phyloP scores from a whole-genome alignment of 371 early-diverging fungal species.

The Mortierella sp. region DNA sequence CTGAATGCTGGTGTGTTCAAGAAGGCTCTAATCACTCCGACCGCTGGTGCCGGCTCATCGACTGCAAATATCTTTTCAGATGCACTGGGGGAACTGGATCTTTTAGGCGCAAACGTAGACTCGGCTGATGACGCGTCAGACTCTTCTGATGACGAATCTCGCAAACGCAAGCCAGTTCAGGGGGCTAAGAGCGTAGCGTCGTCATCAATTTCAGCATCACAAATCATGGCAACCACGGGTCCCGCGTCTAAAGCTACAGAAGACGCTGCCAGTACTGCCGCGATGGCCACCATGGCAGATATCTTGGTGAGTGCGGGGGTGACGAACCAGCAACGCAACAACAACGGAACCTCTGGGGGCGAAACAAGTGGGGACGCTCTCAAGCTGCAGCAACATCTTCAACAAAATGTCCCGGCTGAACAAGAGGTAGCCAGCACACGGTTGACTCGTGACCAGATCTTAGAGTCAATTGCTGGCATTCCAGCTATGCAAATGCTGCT shows the following conservation, averaged over 20 bases:
- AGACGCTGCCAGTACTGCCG: neutral
- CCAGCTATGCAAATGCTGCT: slow-evolving; percentile 33
- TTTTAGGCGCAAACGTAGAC: neutral
- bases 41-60: neutral
- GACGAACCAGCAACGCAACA: neutral
- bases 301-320: slow-evolving; percentile 19
- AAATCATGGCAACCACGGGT: neutral
- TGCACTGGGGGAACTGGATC: neutral
- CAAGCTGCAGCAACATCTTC: neutral
- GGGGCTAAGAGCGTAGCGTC: neutral
- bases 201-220: neutral
- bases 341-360: slow-evolving; percentile 3
- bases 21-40: slow-evolving; percentile 27
- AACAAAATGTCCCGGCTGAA: neutral
- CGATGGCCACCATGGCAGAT: slow-evolving; percentile 25
- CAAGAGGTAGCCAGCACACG: slow-evolving; percentile 16
- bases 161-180: neutral
- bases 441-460: slow-evolving; percentile 24
- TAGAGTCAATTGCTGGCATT: slow-evolving; percentile 32
- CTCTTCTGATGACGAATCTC: neutral
- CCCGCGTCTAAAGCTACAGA: slow-evolving; percentile 1
- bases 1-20: slow-evolving; percentile 21
- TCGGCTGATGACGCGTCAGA: slow-evolving; percentile 10
- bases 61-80: neutral
- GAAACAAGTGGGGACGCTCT: slow-evolving; percentile 1